Evolutionary conservation across 2,329 filamentous ascomycete genomes (phyloP).

Genomic region (Penicillium freii): DNA sequence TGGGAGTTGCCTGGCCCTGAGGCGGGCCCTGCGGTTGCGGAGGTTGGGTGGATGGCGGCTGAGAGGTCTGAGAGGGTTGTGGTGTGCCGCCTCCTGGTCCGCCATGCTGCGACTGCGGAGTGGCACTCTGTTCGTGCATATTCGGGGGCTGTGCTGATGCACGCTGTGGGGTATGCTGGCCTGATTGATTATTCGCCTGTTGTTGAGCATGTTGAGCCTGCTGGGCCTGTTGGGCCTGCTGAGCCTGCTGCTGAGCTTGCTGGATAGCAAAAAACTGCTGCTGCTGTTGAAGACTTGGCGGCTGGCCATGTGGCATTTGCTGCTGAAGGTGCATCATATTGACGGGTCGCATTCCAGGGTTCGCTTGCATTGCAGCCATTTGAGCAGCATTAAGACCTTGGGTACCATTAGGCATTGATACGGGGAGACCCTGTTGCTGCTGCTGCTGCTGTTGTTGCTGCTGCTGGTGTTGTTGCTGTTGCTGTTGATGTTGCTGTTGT

Average conservation of each 20-base stretch:
- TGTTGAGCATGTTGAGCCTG: slow-evolving; percentile 25
- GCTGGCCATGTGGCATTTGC: slow-evolving; percentile 42
- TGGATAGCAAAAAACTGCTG: slow-evolving; percentile 42
- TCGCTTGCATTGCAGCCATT: slow-evolving; percentile 44
- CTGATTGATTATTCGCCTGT: slow-evolving; percentile 24
- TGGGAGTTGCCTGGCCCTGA: slow-evolving; percentile 38
- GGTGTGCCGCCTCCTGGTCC: slow-evolving; percentile 40
- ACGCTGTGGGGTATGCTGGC: slow-evolving; percentile 41
- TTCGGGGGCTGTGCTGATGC: slow-evolving; percentile 42
- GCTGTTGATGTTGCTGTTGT: slow-evolving; percentile 33
- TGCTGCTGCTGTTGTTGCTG: slow-evolving; percentile 35
- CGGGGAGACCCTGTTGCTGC: slow-evolving; percentile 38
- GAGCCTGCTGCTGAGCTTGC: slow-evolving; percentile 36
- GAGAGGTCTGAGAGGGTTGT: slow-evolving; percentile 33
- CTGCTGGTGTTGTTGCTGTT: slow-evolving; percentile 33
- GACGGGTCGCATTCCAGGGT: slow-evolving; percentile 41
- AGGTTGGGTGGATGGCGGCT: slow-evolving; percentile 35
- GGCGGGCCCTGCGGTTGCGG: slow-evolving; percentile 36
- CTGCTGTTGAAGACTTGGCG: slow-evolving; percentile 46
- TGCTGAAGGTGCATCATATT: slow-evolving; percentile 44
- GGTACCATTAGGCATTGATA: slow-evolving; percentile 43
- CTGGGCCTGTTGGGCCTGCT: slow-evolving; percentile 34
- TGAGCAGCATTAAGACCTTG: slow-evolving; percentile 43
- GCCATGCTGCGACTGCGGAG: slow-evolving; percentile 46
- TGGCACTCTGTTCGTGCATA: slow-evolving; percentile 44